Evolutionary conservation across 805 yeast genomes (phyloP), one percentile per base, ranked within the genome.

Genomic region (Saturnispora dispora): DNA sequence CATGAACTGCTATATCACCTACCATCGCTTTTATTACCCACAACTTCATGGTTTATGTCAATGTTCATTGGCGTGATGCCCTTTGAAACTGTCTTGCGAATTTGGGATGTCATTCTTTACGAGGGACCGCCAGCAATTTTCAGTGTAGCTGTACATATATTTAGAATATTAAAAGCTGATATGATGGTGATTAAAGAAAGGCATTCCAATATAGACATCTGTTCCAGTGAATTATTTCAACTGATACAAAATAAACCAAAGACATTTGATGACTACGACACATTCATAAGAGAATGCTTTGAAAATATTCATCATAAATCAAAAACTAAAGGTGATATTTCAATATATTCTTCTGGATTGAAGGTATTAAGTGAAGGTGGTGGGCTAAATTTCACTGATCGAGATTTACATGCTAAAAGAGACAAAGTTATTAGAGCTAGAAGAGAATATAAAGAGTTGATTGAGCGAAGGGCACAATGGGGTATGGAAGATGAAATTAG

Each of bases 21-120:
- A 43, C 98, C 99, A 1, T 96, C 97, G 2, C 77, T 93, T 4
- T 86, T 96, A 1, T 73, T 93, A 45, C 93, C 95, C 58, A 93
- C 98, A 0, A 91, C 96, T 0, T 82, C 96, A 50, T 93, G 99
- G 99, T 93, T 93, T 63, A 91, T 93, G 98, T 86, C 96, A 60
- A 78, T 88, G n/a, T 93, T 86, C 67, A 88, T 93, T 35, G 96
- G 96, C 0, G 81, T 84, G 0, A 67, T 93, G 25, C 99, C 99
- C 0, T 80, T 88, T 22, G 98, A 93, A 62, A 79, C 95, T 0
- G 84, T 88, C 8, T 70, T 93, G 43, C 71, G 98, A 51, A 83
- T 93, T 0, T 91, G 99, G 98, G 99, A 93, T 67, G 87, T 95
- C 55, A 69, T 91, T 47, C 90, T 95, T 73, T 88, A 85, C 62